Conservation (phyloP, 1,284 basidiomycete species). For the Heterobasidion occidentale region DNA sequence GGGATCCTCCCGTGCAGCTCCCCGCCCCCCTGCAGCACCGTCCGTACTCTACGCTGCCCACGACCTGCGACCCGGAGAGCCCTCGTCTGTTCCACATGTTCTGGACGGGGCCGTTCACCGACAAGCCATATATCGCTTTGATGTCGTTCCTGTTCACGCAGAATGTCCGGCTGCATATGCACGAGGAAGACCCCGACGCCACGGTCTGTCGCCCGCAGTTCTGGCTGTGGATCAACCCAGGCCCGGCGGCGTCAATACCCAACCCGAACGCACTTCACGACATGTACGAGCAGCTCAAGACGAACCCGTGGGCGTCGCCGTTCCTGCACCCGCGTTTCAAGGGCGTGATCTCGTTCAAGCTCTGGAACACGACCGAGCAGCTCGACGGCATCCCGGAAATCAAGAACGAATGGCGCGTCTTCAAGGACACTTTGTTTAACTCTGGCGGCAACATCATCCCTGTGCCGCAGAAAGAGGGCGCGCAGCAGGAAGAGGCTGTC, state of each 20-base stretch:
- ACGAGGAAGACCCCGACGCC: slow-evolving; percentile 24
- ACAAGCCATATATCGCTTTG: slow-evolving; percentile 72
- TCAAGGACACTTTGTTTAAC: slow-evolving; percentile 43
- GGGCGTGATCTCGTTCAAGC: slow-evolving; percentile 59
- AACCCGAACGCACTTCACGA: slow-evolving; percentile 45
- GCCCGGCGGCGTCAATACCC: slow-evolving; percentile 47
- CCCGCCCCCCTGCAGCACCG: slow-evolving; percentile 28
- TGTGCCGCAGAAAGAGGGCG: slow-evolving; percentile 18
- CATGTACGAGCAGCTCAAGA: slow-evolving; percentile 50
- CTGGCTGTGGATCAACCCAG: slow-evolving; percentile 69
- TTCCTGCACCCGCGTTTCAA: slow-evolving; percentile 62
- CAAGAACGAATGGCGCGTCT: slow-evolving; percentile 49
- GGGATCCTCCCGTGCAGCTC: slow-evolving; percentile 32
- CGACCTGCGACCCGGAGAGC: slow-evolving; percentile 55
- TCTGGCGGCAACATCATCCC: slow-evolving; percentile 55
- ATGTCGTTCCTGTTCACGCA: slow-evolving; percentile 73
- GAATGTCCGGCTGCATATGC: slow-evolving; percentile 56
- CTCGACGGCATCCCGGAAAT: slow-evolving; percentile 57
- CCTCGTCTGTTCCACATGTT: slow-evolving; percentile 75
- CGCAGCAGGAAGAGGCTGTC: slow-evolving; percentile 14
- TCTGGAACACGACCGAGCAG: slow-evolving; percentile 72
- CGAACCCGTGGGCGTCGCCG: slow-evolving; percentile 61
- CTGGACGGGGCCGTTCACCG: slow-evolving; percentile 74
- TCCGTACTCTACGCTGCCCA: slow-evolving; percentile 27
- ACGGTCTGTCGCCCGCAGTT: slow-evolving; percentile 59